Evolutionary conservation across 2,329 filamentous ascomycete species (phyloP).

Genomic region (Diaporthe ampelina): DNA sequence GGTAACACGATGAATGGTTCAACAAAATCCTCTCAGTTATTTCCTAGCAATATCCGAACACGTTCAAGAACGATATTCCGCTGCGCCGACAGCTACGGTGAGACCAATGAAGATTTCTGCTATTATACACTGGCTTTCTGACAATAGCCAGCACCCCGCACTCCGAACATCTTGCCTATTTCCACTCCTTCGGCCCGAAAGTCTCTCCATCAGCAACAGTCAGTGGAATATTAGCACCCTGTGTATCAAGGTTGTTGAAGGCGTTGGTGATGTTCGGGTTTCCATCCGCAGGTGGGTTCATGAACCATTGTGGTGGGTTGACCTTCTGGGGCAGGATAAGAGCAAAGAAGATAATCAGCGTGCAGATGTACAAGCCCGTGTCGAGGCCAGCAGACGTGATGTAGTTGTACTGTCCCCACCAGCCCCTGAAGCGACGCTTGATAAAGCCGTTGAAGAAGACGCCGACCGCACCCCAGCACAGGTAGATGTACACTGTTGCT

Average conservation of each 20-base stretch:
- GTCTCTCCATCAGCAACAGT: conserved; percentile 52
- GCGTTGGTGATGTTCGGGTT: conserved; percentile 49
- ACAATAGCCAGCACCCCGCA: background rate
- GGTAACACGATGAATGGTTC: background rate
- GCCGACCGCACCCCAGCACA: conserved; percentile 61
- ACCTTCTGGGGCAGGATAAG: conserved; percentile 39
- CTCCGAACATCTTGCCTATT: background rate
- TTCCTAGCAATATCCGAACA: background rate
- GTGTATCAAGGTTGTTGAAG: conserved; percentile 34
- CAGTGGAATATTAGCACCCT: conserved; percentile 30
- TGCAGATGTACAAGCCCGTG: conserved; percentile 64
- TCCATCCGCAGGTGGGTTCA: conserved; percentile 54
- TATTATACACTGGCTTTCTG: background rate
- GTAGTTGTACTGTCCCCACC: conserved; percentile 71
- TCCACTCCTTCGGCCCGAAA: conserved; percentile 56
- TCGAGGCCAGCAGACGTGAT: conserved; percentile 67
- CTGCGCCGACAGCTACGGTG: background rate
- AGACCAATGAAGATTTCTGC: background rate
- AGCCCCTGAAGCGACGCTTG: conserved; percentile 60
- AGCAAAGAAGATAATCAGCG: conserved; percentile 60
- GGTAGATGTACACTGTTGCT: conserved; percentile 65
- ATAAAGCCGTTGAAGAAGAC: conserved; percentile 66
- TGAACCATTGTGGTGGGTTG: conserved; percentile 42
- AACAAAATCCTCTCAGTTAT: background rate
- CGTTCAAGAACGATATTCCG: background rate